Evolutionary conservation across 345 rosid species (phyloP).

Genomic region (Camelina sativa): DNA sequence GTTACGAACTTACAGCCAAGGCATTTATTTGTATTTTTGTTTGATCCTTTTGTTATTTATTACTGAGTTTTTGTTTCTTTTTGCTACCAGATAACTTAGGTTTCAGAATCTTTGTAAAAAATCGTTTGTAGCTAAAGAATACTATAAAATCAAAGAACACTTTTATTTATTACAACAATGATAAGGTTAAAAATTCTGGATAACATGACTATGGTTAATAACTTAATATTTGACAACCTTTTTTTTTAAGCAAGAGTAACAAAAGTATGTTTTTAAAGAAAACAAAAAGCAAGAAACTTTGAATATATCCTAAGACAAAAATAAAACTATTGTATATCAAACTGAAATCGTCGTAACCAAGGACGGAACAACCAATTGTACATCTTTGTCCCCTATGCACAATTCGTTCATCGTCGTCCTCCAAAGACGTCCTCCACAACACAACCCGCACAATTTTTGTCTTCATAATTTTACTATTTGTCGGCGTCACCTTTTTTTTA

Average conservation of each 20-base stretch:
- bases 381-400: neutral
- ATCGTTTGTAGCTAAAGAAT: neutral
- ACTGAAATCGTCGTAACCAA: neutral
- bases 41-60: neutral
- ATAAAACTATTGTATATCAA: too few relatives aligned
- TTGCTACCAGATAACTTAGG: neutral
- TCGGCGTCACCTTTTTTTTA: slow-evolving; percentile 21
- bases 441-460: too few relatives aligned
- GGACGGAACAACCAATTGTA: neutral
- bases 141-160: neutral
- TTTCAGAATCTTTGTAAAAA: neutral
- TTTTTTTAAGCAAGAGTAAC: neutral
- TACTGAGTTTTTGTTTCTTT: neutral
- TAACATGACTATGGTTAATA: neutral
- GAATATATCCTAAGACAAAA: neutral
- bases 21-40: neutral
- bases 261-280: neutral
- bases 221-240: neutral
- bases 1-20: slow-evolving; percentile 13
- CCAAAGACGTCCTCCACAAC: too few relatives aligned
- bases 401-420: neutral
- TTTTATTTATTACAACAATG: neutral
- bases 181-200: neutral
- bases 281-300: neutral
- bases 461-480: slow-evolving; percentile 11